Evolutionary conservation across 805 yeast species (phyloP), one percentile per base, ranked within the genome.

Genomic region (Spathaspora gorwiae): DNA sequence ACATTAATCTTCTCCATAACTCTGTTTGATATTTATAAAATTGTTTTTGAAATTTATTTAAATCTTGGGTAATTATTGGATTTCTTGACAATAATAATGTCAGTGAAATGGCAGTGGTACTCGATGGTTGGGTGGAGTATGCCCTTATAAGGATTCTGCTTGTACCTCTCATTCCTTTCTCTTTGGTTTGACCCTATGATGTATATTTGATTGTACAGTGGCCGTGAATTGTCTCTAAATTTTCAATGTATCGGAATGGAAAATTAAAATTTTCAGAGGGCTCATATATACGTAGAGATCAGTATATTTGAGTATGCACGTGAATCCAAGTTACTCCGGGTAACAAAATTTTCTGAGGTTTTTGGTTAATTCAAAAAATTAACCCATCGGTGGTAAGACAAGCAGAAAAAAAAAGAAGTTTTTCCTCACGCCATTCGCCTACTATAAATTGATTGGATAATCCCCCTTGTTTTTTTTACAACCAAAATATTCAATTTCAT

Each of bases 1-100:
- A 90, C 96, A 90, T 90, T 54, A 94, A 74, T 56, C 98, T 78
- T 59, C 83, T 83, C 73, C 90, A 90, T 45, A 94, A 74, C 62
- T 87, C 95, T 42, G 81, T 79, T 65, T 90, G 96, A 63, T 94
- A 94, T 44, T 80, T 72, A 61, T 85, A 87, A 65, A 84, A 94
- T 42, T 81, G 81, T 48, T 71, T 59, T 55, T 89, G 97, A 54
- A 92, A 84, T 46, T 73, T 78, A 8, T 84, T 73, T 44, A 83
- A 68, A 48, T 87, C 92, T 9, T 87, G 84, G 2, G 96, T 87
- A 39, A 94, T 80, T 33, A 94, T 74, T 27, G 99, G 99, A 35
- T 74, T 76, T 66, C 99, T 78, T 36, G 94, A 81, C 38, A 92
- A 73, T 46, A 90, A 68, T 36, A 88, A 60, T 9, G 84, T 81